Evolutionary conservation across 495 filamentous ascomycete species (phyloP).

Genomic region (Neurospora africana): DNA sequence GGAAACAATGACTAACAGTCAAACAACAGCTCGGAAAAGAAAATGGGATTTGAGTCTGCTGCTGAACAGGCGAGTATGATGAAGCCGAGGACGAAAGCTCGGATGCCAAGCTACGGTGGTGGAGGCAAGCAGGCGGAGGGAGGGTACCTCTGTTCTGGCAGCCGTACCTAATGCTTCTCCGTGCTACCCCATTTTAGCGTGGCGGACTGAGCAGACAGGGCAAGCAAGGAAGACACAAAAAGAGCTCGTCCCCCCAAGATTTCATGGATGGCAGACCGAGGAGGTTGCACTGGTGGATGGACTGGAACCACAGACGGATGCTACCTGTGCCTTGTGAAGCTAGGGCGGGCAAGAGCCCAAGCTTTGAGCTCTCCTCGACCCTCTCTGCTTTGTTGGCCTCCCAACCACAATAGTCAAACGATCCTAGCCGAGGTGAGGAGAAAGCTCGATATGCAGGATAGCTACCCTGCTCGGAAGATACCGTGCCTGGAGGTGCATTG

Average conservation of each 20-base stretch:
- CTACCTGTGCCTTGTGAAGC: not conserved
- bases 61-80: not conserved
- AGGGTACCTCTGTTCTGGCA: not conserved
- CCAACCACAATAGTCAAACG: not conserved
- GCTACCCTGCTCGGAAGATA: not conserved
- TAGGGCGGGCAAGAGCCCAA: not conserved
- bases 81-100: not conserved
- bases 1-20: not conserved
- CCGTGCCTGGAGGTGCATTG: not conserved
- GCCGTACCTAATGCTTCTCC: not conserved
- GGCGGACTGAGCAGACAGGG: not conserved
- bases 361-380: not conserved
- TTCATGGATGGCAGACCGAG: not conserved
- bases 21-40: not conserved
- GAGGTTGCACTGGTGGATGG: not conserved
- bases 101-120: not conserved
- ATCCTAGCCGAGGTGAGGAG: not conserved
- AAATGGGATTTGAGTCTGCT: not conserved
- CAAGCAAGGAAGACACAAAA: not conserved
- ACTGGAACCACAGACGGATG: not conserved
- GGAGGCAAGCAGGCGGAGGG: not conserved
- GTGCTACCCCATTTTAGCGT: not conserved
- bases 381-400: not conserved
- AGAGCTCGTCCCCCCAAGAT: not conserved
- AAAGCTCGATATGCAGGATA: not conserved